phyloP scores from a whole-genome alignment of 805 yeast species.

The Isabelozyma rhagii region DNA sequence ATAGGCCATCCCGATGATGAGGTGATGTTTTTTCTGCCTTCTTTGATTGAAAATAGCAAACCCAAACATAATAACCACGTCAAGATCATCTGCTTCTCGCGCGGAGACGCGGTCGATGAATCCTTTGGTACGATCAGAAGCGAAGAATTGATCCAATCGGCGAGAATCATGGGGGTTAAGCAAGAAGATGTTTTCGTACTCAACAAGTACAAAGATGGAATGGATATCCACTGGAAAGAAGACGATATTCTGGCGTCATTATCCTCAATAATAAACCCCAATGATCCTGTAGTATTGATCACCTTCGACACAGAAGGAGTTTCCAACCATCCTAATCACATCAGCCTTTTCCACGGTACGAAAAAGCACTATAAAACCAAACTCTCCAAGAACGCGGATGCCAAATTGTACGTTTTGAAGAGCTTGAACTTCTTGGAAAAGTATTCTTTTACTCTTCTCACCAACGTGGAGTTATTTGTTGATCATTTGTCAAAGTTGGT shows the following conservation, averaged over 20 bases:
- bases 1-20: conserved; percentile 99
- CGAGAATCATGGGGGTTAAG: conserved; percentile 50
- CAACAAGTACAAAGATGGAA: conserved; percentile 56
- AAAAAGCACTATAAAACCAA: conserved; percentile 23
- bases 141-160: conserved; percentile 56
- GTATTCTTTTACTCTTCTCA: conserved; percentile 46
- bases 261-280: conserved; percentile 15
- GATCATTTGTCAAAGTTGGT: conserved; percentile 31
- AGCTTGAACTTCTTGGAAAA: conserved; percentile 42
- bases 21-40: conserved; percentile 93
- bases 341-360: conserved; percentile 55
- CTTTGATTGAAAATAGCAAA: conserved; percentile 51
- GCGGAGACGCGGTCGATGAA: conserved; percentile 63
- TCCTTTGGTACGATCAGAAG: conserved; percentile 66
- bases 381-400: conserved; percentile 3
- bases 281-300: conserved; percentile 41
- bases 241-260: conserved; percentile 39
- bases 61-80: conserved; percentile 49
- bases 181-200: conserved; percentile 43
- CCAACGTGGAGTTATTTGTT: conserved; percentile 39
- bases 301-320: conserved; percentile 85
- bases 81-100: conserved; percentile 66
- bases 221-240: conserved; percentile 62
- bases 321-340: conserved; percentile 86
- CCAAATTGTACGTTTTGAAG: conserved; percentile 28